Evolutionary conservation across 2,329 filamentous ascomycete species (phyloP), one percentile per base, ranked within the genome.

Genomic region (Orbilia brochopaga): DNA sequence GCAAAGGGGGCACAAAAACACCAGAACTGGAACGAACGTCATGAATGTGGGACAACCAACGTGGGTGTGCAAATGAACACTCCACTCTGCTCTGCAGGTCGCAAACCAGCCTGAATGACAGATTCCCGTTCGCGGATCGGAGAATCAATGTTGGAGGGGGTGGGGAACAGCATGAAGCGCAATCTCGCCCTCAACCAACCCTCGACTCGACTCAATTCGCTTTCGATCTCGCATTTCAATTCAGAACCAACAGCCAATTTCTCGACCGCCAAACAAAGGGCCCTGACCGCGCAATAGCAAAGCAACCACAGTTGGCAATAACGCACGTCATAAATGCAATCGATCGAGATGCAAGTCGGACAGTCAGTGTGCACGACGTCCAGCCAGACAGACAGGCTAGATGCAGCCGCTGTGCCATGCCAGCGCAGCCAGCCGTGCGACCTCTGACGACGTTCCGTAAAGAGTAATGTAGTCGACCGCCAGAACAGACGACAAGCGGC

Each of bases 391-490:
- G 37, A 2, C n/a, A 17, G 37, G 5, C 2, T 42, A 15, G 3
- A 42, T 13, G 13, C 37, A 42, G 11, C 13, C 37, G 37, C 37
- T 13, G 37, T 42, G n/a, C 37, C n/a, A 42, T 17, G 37, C 37
- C 37, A 42, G 37, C 37, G 37, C 37, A 42, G n/a, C 37, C n/a
- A 42, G 37, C 37, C 37, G 57, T 15, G 44, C 44, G 51, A 60
- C 46, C 44, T 52, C 51, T 21, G n/a, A 40, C 30, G 32, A 40
- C 30, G 30, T 52, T 52, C 46, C 30, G 57, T 24, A 60, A 60
- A 32, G 40, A 60, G 27, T 21, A 60, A 60, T 40, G 46, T 17
- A 42, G 5, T 60, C 21, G 44, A 27, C 46, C 46, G 15, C 23
- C 15, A n/a, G 23, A n/a, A 59, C 56, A 51, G 44, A 23, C 40